These are phyloP conservation scores for Aphanomyces astaci DNA, from an alignment of 352 stramenopile species.

Conservation along the genomic window DNA sequence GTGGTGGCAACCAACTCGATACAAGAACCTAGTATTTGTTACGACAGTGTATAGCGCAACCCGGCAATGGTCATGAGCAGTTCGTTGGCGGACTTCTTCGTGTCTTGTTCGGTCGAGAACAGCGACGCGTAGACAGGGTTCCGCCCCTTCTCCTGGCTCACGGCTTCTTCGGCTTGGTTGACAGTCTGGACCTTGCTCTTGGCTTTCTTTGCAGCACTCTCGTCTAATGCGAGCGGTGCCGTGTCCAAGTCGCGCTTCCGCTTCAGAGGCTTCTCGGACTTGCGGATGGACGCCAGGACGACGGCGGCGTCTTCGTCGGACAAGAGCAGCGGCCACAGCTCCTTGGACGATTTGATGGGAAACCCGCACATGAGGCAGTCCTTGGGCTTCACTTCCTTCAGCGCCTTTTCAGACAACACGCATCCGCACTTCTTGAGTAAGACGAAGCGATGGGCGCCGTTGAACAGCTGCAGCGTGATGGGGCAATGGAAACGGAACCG, in stretches of 20 bases:
- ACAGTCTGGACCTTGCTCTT: conserved; percentile 38
- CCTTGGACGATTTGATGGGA: conserved; percentile 34
- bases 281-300: conserved; percentile 30
- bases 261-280: conserved; percentile 21
- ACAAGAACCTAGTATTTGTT: conserved; percentile 23
- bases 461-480: conserved; percentile 83
- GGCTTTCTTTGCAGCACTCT: too few species aligned
- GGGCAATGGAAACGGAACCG: conserved; percentile 46
- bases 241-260: conserved; percentile 34
- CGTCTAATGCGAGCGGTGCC: conserved; percentile 19
- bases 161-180: conserved; percentile 44
- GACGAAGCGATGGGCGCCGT: conserved; percentile 80
- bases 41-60: conserved; percentile 78
- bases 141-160: conserved; percentile 60
- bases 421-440: conserved; percentile 75
- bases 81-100: conserved; percentile 69
- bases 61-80: conserved; percentile 78
- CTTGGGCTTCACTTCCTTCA: conserved; percentile 70
- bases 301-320: conserved; percentile 49
- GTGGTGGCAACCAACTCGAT: too few species aligned
- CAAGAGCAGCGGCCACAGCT: conserved; percentile 53
- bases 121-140: conserved; percentile 76
- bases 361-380: conserved; percentile 67
- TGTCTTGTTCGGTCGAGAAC: conserved; percentile 58
- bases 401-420: conserved; percentile 79